phyloP scores from a whole-genome alignment of 2,329 filamentous ascomycete genomes.

The Fusarium sp. region DNA sequence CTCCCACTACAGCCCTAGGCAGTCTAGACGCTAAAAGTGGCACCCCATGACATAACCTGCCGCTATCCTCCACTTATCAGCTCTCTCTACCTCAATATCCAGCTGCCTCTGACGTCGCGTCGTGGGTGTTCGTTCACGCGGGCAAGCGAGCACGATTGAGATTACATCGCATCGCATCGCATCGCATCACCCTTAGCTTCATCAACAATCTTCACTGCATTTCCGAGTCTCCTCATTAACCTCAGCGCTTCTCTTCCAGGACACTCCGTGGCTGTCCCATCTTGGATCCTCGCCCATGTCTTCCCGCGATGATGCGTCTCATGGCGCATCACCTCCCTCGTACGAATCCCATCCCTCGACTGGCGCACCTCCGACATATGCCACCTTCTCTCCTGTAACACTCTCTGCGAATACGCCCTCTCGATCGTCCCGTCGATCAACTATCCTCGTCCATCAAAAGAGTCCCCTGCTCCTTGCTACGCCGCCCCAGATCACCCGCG shows the following conservation, averaged over 20 bases:
- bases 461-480: constrained; percentile 92
- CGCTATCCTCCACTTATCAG: constrained; percentile 19
- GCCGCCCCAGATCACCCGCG: constrained; percentile 92
- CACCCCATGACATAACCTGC: constrained; percentile 43
- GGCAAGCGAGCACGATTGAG: constrained; percentile 11
- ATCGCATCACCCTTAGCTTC: not conserved
- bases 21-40: constrained; percentile 31
- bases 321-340: constrained; percentile 50
- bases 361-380: constrained; percentile 76
- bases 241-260: constrained; percentile 42
- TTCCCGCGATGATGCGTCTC: constrained; percentile 52
- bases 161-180: constrained; percentile 12
- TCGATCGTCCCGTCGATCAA: constrained; percentile 77
- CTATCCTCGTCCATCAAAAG: constrained; percentile 96
- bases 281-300: constrained; percentile 52
- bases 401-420: constrained; percentile 74
- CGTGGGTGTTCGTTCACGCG: constrained; percentile 32
- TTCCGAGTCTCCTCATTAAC: constrained; percentile 32
- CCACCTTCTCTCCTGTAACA: constrained; percentile 88
- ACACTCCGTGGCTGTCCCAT: constrained; percentile 64
- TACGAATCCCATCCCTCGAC: constrained; percentile 48
- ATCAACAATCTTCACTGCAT: not conserved
- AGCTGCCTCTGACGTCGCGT: constrained; percentile 40
- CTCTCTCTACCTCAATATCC: constrained; percentile 15
- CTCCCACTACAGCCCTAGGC: not conserved